Evolutionary conservation across 148 eudicot species (phyloP), one percentile per base, ranked within the genome.

Genomic region (Oxyria digyna): DNA sequence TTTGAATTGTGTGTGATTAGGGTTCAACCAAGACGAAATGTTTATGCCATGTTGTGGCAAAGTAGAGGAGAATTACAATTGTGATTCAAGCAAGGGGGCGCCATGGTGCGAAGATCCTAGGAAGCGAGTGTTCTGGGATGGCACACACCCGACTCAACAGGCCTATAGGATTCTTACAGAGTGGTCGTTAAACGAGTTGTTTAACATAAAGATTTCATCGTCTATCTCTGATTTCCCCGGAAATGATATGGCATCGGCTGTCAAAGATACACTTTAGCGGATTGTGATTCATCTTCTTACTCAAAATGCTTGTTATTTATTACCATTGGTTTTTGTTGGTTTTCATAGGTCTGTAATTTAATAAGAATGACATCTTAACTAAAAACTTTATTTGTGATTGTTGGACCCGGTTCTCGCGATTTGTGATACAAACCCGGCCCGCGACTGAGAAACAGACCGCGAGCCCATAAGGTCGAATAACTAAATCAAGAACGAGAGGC

Each of bases 121-220:
- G 37, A 57, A 57, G 64, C 17, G 64, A 13, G 64, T 57, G 64
- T 57, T 57, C n/a, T 57, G 64, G 64, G 64, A 57, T 14, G 64
- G 64, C 64, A 57, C 64, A 13, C 64, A 57, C 37, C 64, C 64
- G 9, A 57, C 64, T 0, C 64, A 57, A 14, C 35, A 57, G 64
- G 17, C 35, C 4, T 57, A 57, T 57, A 57, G 35, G 64, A 1
- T 57, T 12, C 64, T 57, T 57, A 57, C 64, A 1, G 64, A 57
- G 0, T 57, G 64, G 64, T 57, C 64, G 0, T 7, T 57, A 4
- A 1, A 13, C 3, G 64, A 57, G 8, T 26, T 57, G 37, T 57
- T 57, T 57, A 57, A 57, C 64, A 27, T 57, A n/a, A 57, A 24
- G 3, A 27, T 11, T 57, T 27, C 18, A 6, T 14, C n/a, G 27